A percentile compares a stretch with the other conserved stretches of the same genome.
phyloP scores from a whole-genome alignment of 163 green algal species.

The Scenedesmus sp. region DNA sequence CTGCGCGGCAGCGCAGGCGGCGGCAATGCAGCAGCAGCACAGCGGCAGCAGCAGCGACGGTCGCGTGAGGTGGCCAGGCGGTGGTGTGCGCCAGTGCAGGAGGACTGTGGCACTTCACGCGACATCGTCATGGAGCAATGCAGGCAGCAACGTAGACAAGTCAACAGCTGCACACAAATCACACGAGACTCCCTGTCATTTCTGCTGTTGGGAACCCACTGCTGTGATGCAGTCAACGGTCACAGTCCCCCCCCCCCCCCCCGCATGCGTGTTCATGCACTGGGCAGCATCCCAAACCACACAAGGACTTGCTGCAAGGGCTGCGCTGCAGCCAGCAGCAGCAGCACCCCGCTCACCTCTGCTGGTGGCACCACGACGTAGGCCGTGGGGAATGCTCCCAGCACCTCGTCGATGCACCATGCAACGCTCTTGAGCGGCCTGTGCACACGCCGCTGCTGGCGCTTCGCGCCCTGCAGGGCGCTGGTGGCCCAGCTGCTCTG shows the following conservation, averaged over 20 bases:
- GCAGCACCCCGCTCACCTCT: neutral
- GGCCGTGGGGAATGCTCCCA: neutral
- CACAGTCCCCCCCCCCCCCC: too few species aligned
- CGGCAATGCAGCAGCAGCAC: neutral
- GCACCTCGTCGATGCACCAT: neutral
- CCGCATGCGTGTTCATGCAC: too few species aligned
- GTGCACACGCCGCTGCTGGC: neutral
- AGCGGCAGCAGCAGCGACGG: neutral
- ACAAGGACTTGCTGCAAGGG: neutral
- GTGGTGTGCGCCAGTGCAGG: too few species aligned
- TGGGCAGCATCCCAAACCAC: neutral
- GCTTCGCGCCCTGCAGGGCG: neutral
- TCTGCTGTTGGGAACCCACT: too few species aligned
- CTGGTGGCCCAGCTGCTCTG: neutral
- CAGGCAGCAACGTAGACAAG: too few species aligned
- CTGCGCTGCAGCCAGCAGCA: neutral
- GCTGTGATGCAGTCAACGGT: too few species aligned
- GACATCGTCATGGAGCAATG: too few species aligned
- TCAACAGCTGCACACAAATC: too few species aligned
- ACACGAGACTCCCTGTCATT: too few species aligned
- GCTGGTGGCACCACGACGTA: neutral
- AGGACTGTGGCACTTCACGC: too few species aligned
- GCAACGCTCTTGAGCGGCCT: neutral
- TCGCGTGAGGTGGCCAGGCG: neutral
- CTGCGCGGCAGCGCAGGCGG: neutral